Conservation (phyloP, 257 asterid genomes). For the Scutellaria baicalensis region DNA sequence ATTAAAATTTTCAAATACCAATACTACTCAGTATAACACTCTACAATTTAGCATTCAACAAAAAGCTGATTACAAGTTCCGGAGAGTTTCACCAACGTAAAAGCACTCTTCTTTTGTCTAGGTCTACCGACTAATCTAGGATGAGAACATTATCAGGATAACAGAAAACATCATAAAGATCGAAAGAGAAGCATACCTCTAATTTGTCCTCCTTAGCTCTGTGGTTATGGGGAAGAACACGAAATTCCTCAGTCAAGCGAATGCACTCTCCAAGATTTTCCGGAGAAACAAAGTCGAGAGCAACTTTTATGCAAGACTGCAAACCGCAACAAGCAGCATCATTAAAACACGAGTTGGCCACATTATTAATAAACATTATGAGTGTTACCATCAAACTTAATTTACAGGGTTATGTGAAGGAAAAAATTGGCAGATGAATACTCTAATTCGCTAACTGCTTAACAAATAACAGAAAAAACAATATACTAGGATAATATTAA, state of each 20-base stretch:
- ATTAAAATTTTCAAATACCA: no score
- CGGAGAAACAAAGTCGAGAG: slow-evolving; percentile 69
- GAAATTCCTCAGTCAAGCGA: slow-evolving; percentile 54
- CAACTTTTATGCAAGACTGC: slow-evolving; percentile 72
- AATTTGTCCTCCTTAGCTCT: slow-evolving; percentile 58
- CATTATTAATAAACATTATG: neutral
- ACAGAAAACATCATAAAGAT: neutral
- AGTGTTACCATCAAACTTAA: neutral
- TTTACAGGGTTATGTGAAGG: no score
- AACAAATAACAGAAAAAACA: neutral
- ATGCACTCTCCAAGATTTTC: slow-evolving; percentile 55
- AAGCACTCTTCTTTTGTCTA: neutral
- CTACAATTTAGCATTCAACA: neutral
- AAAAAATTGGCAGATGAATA: no score
- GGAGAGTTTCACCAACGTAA: no score
- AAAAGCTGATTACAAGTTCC: neutral
- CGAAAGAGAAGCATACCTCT: slow-evolving; percentile 32
- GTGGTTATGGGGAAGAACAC: slow-evolving; percentile 49
- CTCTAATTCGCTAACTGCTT: no score
- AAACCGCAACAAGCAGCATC: slow-evolving; percentile 1
- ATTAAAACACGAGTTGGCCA: neutral
- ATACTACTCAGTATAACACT: neutral
- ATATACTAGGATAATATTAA: neutral
- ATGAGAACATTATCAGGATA: neutral
- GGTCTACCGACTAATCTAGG: no score